Evolutionary conservation across 176 grass and related monocot genomes (phyloP).

Genomic region (Phragmites australis): DNA sequence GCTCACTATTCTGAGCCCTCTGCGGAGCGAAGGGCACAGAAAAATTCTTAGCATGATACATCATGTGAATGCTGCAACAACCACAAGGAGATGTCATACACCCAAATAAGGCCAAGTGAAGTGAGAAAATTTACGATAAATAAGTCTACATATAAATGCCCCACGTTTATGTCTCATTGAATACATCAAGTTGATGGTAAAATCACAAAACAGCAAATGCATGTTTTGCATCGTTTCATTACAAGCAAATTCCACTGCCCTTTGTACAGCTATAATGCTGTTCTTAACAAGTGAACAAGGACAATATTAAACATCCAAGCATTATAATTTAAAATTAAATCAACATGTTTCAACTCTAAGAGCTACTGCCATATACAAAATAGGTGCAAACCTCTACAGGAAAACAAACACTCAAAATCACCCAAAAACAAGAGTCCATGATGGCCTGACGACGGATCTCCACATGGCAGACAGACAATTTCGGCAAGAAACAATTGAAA

Average conservation of each 20-base stretch:
- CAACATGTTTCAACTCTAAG: background rate
- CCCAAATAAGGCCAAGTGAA: background rate
- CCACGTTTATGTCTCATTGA: background rate
- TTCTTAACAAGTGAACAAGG: background rate
- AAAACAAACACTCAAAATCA: background rate
- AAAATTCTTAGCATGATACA: conserved; percentile 84
- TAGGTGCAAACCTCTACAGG: background rate
- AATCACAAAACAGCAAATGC: background rate
- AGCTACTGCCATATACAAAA: background rate
- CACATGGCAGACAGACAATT: background rate
- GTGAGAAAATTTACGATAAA: background rate
- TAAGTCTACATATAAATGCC: background rate
- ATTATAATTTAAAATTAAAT: background rate
- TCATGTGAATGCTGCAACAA: conserved; percentile 63
- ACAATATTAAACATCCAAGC: background rate
- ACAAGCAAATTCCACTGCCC: background rate
- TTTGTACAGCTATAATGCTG: background rate
- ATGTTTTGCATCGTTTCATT: background rate
- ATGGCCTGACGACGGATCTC: background rate
- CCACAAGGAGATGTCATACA: conserved; percentile 27
- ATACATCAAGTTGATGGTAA: background rate
- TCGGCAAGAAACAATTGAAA: background rate
- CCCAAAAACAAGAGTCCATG: background rate
- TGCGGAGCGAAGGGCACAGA: conserved; percentile 68
- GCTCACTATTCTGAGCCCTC: conserved; percentile 69